phyloP scores from a whole-genome alignment of 2,329 filamentous ascomycete species.

The Grosmannia clavigera region DNA sequence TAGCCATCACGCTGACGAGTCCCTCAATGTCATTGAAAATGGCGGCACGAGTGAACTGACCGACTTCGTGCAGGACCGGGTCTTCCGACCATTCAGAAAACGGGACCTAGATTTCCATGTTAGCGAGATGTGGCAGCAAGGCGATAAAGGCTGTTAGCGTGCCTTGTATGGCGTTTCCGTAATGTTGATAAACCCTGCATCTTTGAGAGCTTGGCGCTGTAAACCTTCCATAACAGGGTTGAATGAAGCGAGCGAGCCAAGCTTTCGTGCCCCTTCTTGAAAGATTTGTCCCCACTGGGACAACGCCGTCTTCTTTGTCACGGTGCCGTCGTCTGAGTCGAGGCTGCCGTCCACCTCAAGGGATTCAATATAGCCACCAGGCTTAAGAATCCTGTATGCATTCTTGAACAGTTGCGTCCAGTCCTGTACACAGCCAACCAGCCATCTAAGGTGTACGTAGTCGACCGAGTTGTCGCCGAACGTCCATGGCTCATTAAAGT shows the following conservation, averaged over 20 bases:
- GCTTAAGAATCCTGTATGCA: conserved; percentile 22
- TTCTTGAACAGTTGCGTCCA: conserved; percentile 14
- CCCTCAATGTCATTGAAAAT: conserved; percentile 11
- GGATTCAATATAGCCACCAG: conserved; percentile 32
- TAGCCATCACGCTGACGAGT: conserved; percentile 8
- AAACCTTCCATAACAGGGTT: neutral
- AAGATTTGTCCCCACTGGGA: conserved; percentile 11
- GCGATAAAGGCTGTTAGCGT: neutral
- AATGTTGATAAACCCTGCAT: neutral
- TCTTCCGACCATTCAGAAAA: conserved; percentile 23
- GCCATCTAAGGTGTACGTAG: conserved; percentile 16
- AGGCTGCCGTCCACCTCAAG: conserved; percentile 9
- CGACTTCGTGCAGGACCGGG: conserved; percentile 16
- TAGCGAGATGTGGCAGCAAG: too few relatives aligned
- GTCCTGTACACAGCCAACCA: conserved; percentile 15
- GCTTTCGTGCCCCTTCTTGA: neutral
- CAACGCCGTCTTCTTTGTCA: conserved; percentile 11
- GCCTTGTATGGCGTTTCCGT: conserved; percentile 2
- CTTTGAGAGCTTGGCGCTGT: neutral
- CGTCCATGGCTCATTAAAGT: conserved; percentile 16
- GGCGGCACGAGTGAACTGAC: conserved; percentile 9
- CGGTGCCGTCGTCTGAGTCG: conserved; percentile 15
- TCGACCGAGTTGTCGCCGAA: conserved; percentile 14
- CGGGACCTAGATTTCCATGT: neutral
- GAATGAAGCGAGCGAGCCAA: neutral